Base-by-base conservation (phyloP, 2,329 filamentous ascomycete genomes). In the Fusarium lateritium region DNA sequence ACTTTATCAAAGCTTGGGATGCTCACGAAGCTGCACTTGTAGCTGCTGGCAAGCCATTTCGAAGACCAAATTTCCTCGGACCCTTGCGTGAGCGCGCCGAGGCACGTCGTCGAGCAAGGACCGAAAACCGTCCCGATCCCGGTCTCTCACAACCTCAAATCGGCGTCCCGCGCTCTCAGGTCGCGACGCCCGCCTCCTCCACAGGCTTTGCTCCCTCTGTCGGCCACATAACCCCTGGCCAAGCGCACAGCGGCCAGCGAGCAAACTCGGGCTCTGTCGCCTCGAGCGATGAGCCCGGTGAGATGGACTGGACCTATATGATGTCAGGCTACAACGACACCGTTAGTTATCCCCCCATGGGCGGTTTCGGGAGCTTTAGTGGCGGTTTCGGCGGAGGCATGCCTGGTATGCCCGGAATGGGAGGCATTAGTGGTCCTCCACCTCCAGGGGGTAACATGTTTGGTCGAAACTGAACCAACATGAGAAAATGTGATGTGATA, bases 1-100 rank as follows among this genome's bases (percentile, higher is more conserved):
- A 87, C 19, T 86, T 91, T 40, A 77, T 91, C 59, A 89, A 88
- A 71, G 88, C 88, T 0, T 91, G 89, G 89, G 84, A 86, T 43
- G 86, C 85, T 4, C 84, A 85, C 56, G 84, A 85, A 69, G 79
- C 82, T 3, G 83, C 84, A 14, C 81, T 84, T 66, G 66, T 78
- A 6, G 79, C 81, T 51, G 76, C 79, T 8, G 86, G 86, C 1
- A 81, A 80, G 31, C 75, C 79, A 3, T 62, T 83, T 4, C 71
- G 77, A 17, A 78, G 79, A 14, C 86, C 86, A 4, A 77, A 75
- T 44, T 84, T 88, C 64, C 84, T 89, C 55, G 77, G 75, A 4
- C 67, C 82, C 43, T 78, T 89, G 68, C 79, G 82, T n/a, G 83
- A 84, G 53, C 79, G 82, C 17, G 78, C 79, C 7, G 81, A 82